phyloP scores from a whole-genome alignment of 1,284 basidiomycete genomes.

The Tilletia indica region DNA sequence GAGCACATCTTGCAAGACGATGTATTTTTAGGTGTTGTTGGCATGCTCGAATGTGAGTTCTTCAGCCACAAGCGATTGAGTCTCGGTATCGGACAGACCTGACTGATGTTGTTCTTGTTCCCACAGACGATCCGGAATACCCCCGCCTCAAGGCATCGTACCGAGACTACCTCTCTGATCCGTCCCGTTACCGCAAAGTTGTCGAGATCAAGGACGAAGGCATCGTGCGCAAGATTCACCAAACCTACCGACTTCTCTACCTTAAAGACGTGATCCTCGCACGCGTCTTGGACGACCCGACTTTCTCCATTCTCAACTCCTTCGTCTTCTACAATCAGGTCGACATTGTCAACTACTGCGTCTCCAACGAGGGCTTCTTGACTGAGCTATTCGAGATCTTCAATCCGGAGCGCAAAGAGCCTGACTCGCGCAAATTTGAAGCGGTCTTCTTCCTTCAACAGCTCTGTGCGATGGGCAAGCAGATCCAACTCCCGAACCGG shows the following conservation, averaged over 20 bases:
- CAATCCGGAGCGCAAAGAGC: constrained; percentile 28
- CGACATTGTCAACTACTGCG: constrained; percentile 89
- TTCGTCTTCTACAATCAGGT: constrained; percentile 99
- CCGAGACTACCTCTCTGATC: constrained; percentile 81
- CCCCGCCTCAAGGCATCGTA: constrained; percentile 93
- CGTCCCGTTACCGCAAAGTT: constrained; percentile 67
- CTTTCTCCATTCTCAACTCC: constrained; percentile 93
- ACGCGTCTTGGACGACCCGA: constrained; percentile 88
- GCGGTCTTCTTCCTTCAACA: constrained; percentile 76
- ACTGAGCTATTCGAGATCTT: constrained; percentile 76
- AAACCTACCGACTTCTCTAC: constrained; percentile 92
- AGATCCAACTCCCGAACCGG: constrained; percentile 82
- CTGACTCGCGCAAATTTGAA: constrained; percentile 37
- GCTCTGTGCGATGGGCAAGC: constrained; percentile 91
- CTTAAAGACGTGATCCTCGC: constrained; percentile 97
- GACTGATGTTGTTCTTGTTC: constrained; percentile 8
- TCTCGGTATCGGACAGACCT: too few relatives aligned
- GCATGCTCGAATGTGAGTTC: constrained; percentile 90
- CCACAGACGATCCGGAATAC: constrained; percentile 89
- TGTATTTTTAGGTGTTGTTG: constrained; percentile 84
- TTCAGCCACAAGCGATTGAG: neutral
- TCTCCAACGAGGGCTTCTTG: constrained; percentile 73
- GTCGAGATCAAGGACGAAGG: constrained; percentile 48
- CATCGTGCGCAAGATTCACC: constrained; percentile 70
- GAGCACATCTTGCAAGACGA: constrained; percentile 94